A percentile compares a stretch with the other conserved stretches of the same genome.
Evolutionary conservation across 768 basidiomycete genomes (phyloP).

Genomic region (Amylocystis lapponica): DNA sequence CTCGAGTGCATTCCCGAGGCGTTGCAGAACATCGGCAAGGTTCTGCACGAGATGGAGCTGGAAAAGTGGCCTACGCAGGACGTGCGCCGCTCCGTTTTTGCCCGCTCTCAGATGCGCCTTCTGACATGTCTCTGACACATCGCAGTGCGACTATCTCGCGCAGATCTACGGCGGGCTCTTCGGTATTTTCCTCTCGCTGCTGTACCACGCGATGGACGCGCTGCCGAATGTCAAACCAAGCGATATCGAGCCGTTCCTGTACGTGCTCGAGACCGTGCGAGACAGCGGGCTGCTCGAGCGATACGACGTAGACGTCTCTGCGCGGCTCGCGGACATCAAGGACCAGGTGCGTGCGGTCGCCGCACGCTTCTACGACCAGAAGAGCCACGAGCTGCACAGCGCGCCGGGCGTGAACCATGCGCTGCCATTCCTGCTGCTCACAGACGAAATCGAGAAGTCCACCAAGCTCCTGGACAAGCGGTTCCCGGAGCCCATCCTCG

Average conservation of each 20-base stretch:
- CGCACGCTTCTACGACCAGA: slow-evolving; percentile 54
- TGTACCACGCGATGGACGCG: slow-evolving; percentile 80
- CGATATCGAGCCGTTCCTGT: slow-evolving; percentile 59
- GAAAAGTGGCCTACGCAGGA: slow-evolving; percentile 79
- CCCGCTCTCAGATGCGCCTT: too few species aligned
- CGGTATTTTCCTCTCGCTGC: slow-evolving; percentile 80
- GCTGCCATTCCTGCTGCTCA: slow-evolving; percentile 75
- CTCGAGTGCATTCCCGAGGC: slow-evolving; percentile 94
- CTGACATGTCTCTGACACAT: too few species aligned
- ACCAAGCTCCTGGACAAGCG: slow-evolving; percentile 81
- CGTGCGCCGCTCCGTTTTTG: too few species aligned
- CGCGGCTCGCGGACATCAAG: slow-evolving; percentile 63
- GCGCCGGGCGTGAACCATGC: slow-evolving; percentile 78
- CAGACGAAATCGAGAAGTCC: slow-evolving; percentile 83
- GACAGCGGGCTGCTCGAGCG: slow-evolving; percentile 66
- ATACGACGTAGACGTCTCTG: slow-evolving; percentile 66
- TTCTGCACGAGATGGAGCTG: slow-evolving; percentile 61
- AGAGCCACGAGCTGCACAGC: slow-evolving; percentile 56
- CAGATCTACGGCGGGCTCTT: slow-evolving; percentile 69
- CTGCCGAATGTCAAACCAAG: slow-evolving; percentile 69
- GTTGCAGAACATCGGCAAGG: slow-evolving; percentile 64
- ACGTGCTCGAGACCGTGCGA: slow-evolving; percentile 65
- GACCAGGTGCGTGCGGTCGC: slow-evolving; percentile 57
- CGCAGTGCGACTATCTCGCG: slow-evolving; percentile 62
- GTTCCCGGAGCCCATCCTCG: slow-evolving; percentile 78